Conservation (phyloP, 2,329 filamentous ascomycete species). For the Epichloe elymi region DNA sequence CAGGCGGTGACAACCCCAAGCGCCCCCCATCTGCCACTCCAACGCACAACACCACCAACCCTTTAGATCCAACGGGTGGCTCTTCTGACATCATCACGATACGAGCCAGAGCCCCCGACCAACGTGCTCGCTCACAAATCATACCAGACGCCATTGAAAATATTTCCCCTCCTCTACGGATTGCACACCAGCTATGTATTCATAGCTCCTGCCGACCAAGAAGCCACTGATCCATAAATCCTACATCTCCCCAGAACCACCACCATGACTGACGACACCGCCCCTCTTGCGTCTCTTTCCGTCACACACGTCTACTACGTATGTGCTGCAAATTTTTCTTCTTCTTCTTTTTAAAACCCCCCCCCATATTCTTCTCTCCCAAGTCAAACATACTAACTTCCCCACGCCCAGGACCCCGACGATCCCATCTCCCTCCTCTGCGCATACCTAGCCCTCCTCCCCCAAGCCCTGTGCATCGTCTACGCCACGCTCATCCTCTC, state of each 20-base stretch:
- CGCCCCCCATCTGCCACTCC: not conserved
- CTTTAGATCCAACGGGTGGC: not conserved
- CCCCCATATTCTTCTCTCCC: not conserved
- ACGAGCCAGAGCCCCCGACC: not conserved
- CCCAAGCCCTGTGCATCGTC: conserved; percentile 78
- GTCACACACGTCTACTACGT: conserved; percentile 96
- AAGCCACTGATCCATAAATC: not conserved
- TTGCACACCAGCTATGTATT: not conserved
- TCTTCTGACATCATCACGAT: not conserved
- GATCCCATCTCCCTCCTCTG: conserved; percentile 83
- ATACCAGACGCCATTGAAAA: too few relatives aligned
- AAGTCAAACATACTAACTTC: not conserved
- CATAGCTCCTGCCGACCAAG: not conserved
- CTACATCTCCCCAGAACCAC: not conserved
- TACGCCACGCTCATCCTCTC: conserved; percentile 87
- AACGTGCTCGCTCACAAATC: not conserved
- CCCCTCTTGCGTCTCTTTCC: conserved; percentile 73
- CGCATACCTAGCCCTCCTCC: conserved; percentile 87
- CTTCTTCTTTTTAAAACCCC: not conserved
- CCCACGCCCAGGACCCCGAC: conserved; percentile 54
- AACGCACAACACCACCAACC: not conserved
- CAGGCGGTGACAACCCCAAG: conserved; percentile 3
- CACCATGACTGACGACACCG: conserved; percentile 16
- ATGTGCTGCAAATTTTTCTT: conserved; percentile 17
- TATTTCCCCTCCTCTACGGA: too few relatives aligned